A percentile compares a stretch with the other conserved stretches of the same genome.
Conservation (phyloP, 2,329 filamentous ascomycete species). For the Fusarium sp. region DNA sequence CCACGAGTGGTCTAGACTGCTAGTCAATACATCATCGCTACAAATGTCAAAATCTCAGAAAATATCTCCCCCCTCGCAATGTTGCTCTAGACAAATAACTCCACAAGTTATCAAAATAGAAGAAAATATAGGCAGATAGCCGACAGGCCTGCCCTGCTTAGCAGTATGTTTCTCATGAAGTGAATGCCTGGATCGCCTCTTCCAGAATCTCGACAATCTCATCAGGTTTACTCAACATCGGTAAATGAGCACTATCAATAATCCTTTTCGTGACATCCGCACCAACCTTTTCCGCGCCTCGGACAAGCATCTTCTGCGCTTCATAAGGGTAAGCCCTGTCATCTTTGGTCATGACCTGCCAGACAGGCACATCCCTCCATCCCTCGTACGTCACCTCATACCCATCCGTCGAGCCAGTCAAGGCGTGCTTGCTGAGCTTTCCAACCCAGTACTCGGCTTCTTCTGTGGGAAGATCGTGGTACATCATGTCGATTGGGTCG, state of each 20-base stretch:
- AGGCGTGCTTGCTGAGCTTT: slow-evolving; percentile 52
- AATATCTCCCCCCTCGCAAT: neutral
- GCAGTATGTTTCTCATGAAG: neutral
- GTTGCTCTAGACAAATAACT: neutral
- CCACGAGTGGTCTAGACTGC: neutral
- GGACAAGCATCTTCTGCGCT: slow-evolving; percentile 50
- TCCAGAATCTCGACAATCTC: slow-evolving; percentile 51
- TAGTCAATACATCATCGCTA: neutral
- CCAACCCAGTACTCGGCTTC: slow-evolving; percentile 55
- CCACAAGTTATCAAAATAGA: too few species aligned
- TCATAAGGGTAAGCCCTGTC: slow-evolving; percentile 53
- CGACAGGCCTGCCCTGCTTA: neutral
- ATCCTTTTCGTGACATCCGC: slow-evolving; percentile 50
- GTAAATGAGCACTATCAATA: slow-evolving; percentile 57
- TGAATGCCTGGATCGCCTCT: slow-evolving; percentile 36
- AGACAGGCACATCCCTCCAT: slow-evolving; percentile 58
- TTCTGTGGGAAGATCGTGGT: slow-evolving; percentile 57
- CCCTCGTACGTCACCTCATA: slow-evolving; percentile 55
- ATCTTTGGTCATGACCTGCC: slow-evolving; percentile 56
- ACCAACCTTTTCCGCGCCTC: slow-evolving; percentile 51
- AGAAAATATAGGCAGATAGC: too few species aligned
- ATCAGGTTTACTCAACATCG: slow-evolving; percentile 57
- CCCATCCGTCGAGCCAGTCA: slow-evolving; percentile 57
- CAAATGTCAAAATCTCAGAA: neutral
- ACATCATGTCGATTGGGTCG: slow-evolving; percentile 55